These are phyloP conservation scores for Grigorovia transvaalensis DNA, from an alignment of 805 yeast species.

Conservation along the genomic window DNA sequence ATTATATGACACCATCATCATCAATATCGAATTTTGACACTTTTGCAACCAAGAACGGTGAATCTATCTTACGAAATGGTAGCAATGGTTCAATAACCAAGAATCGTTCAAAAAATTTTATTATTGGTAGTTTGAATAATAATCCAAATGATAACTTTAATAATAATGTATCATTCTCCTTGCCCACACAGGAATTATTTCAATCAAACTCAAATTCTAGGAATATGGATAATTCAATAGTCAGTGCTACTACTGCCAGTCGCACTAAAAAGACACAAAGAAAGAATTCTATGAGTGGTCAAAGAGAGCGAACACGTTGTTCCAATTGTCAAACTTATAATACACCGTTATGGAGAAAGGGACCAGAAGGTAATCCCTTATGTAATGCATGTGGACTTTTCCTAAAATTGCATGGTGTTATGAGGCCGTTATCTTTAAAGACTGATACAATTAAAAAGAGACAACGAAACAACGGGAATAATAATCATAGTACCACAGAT, in stretches of 20 bases:
- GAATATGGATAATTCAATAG: background rate
- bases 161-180: background rate
- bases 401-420: constrained; percentile 83
- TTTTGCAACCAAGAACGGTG: background rate
- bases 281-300: background rate
- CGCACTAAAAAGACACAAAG: background rate
- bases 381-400: constrained; percentile 95
- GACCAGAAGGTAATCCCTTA: constrained; percentile 79
- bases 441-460: constrained; percentile 89
- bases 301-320: constrained; percentile 36
- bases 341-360: constrained; percentile 90
- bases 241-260: background rate
- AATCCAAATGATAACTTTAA: background rate
- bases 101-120: background rate
- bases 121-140: background rate
- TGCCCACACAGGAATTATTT: background rate
- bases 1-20: constrained; percentile 1
- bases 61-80: background rate
- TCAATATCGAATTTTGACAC: background rate
- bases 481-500: constrained; percentile 10
- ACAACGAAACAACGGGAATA: constrained; percentile 41
- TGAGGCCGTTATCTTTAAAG: constrained; percentile 77
- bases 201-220: background rate
- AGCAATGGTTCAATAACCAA: background rate
- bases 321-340: constrained; percentile 82